phyloP scores from a whole-genome alignment of 768 basidiomycete genomes.

The Boletus coccyginus region DNA sequence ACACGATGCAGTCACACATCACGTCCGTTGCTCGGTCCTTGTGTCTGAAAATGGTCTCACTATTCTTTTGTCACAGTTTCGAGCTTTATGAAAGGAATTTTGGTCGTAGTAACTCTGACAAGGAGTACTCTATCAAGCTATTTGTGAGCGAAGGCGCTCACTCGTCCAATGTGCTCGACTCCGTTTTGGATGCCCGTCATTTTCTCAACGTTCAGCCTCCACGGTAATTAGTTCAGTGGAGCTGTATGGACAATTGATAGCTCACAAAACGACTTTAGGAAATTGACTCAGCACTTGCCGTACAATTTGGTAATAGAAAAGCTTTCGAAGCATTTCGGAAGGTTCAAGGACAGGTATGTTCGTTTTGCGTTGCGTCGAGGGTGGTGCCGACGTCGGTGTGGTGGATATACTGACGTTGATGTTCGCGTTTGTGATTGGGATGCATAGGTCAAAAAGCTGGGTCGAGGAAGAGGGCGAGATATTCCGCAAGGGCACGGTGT shows the following conservation, averaged over 20 bases:
- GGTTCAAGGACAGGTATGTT: conserved; percentile 56
- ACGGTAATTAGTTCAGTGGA: conserved; percentile 43
- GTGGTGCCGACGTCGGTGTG: neutral
- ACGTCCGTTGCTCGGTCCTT: conserved; percentile 44
- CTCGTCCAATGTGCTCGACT: conserved; percentile 95
- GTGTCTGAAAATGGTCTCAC: neutral
- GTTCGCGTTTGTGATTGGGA: neutral
- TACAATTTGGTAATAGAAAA: conserved; percentile 84
- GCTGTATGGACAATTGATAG: conserved; percentile 1
- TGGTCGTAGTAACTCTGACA: conserved; percentile 83
- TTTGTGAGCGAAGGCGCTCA: conserved; percentile 97
- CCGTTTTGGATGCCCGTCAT: conserved; percentile 91
- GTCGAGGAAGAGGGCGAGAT: conserved; percentile 96
- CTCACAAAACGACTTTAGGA: conserved; percentile 43
- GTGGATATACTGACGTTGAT: neutral
- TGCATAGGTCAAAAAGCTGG: conserved; percentile 66
- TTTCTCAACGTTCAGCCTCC: conserved; percentile 93
- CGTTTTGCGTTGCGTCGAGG: neutral
- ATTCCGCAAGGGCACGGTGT: conserved; percentile 83
- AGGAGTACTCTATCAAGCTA: conserved; percentile 93
- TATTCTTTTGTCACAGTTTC: conserved; percentile 39
- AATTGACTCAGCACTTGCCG: conserved; percentile 83
- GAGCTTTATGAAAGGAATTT: conserved; percentile 95
- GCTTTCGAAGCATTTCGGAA: conserved; percentile 80
- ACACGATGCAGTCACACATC: conserved; percentile 69